Evolutionary conservation across 164 flowering plant species (phyloP).

Genomic region (Vitis amurensis): DNA sequence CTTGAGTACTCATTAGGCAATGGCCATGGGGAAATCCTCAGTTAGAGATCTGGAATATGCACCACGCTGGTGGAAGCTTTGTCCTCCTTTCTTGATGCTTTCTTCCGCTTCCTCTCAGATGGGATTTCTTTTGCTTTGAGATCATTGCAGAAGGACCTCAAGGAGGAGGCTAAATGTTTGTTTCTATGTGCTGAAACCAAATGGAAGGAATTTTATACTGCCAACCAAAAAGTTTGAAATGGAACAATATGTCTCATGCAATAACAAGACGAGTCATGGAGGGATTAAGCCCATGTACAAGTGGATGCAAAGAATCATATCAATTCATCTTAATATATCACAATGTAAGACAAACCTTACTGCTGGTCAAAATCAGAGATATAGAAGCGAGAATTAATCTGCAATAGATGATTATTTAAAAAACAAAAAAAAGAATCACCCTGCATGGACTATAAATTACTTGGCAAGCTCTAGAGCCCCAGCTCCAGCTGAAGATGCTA

Average conservation of each 20-base stretch:
- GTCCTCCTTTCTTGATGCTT: slow-evolving; percentile 53
- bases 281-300: neutral
- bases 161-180: slow-evolving; percentile 54
- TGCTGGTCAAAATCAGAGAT: too few relatives aligned
- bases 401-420: neutral
- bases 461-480: too few relatives aligned
- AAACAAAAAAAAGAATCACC: neutral
- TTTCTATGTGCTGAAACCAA: slow-evolving; percentile 85
- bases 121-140: slow-evolving; percentile 79
- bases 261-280: neutral
- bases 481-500: too few relatives aligned
- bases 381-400: neutral
- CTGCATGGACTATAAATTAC: too few relatives aligned
- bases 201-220: neutral
- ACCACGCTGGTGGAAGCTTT: slow-evolving; percentile 34
- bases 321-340: too few relatives aligned
- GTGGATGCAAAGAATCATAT: too few relatives aligned
- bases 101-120: slow-evolving; percentile 78
- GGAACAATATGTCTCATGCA: too few relatives aligned
- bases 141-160: slow-evolving; percentile 62
- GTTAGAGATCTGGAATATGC: slow-evolving; percentile 33
- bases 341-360: too few relatives aligned
- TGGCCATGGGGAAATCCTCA: neutral
- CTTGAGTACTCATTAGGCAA: too few relatives aligned
- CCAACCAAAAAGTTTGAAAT: too few relatives aligned